Evolutionary conservation across 2,329 filamentous ascomycete species (phyloP).

Genomic region (Dothistroma septosporum): DNA sequence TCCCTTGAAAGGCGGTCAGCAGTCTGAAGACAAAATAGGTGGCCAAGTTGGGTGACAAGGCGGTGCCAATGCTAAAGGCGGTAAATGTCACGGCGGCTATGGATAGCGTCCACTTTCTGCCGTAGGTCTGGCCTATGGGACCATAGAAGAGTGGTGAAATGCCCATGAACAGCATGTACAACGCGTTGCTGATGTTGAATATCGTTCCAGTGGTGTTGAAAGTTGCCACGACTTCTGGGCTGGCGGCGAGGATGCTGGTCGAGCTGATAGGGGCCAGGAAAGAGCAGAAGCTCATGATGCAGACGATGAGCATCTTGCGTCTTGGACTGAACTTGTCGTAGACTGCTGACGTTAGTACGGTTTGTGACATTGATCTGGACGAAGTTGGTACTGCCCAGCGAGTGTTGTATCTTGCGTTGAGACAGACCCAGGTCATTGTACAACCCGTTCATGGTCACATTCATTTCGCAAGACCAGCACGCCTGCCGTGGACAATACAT

Average conservation of each 20-base stretch:
- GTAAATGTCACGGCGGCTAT: constrained; percentile 61
- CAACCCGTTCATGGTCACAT: too few relatives aligned
- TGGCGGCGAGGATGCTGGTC: constrained; percentile 67
- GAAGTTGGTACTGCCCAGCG: background rate
- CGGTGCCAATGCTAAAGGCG: constrained; percentile 66
- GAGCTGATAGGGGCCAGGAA: constrained; percentile 72
- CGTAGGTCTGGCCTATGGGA: constrained; percentile 55
- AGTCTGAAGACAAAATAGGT: constrained; percentile 71
- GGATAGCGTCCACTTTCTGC: constrained; percentile 50
- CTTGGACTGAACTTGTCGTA: constrained; percentile 61
- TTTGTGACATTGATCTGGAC: background rate
- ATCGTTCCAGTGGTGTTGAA: constrained; percentile 59
- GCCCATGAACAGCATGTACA: constrained; percentile 73
- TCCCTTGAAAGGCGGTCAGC: constrained; percentile 60
- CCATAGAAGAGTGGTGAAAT: constrained; percentile 67
- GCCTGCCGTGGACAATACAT: background rate
- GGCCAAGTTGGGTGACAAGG: constrained; percentile 65
- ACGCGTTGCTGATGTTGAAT: constrained; percentile 69
- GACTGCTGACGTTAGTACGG: constrained; percentile 23
- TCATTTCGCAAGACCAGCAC: background rate
- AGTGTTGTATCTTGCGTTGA: background rate
- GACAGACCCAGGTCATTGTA: background rate
- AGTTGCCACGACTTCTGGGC: constrained; percentile 63
- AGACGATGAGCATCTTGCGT: constrained; percentile 64
- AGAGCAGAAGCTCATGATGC: constrained; percentile 67